phyloP scores from a whole-genome alignment of 225 moss, liverwort and hornwort genomes.

The Antitrichia curtipendula region DNA sequence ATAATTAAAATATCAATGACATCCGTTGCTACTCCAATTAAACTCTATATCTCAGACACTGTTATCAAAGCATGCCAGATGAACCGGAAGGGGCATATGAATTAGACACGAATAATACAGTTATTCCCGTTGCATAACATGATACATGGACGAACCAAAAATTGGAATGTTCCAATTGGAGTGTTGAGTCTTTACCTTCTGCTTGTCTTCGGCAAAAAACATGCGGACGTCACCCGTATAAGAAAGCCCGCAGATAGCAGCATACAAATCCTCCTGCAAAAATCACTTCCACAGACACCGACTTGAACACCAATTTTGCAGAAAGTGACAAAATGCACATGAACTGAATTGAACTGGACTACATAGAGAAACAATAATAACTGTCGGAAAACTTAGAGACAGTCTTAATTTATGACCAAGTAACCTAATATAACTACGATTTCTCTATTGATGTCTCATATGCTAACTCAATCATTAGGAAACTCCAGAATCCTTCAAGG shows the following conservation, averaged over 20 bases:
- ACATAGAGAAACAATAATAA: not conserved
- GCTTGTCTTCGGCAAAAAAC: constrained; percentile 85
- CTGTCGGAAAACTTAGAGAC: not conserved
- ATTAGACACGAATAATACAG: not conserved
- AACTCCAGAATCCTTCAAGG: not conserved
- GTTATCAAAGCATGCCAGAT: not conserved
- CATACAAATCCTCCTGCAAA: constrained; percentile 81
- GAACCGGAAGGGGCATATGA: not conserved
- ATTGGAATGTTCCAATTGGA: not conserved
- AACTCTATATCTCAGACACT: not conserved
- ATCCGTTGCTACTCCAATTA: not conserved
- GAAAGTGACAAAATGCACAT: not conserved
- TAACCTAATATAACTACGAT: not conserved
- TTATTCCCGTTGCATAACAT: not conserved
- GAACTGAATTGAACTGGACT: not conserved
- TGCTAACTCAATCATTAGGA: not conserved
- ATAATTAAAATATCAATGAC: not conserved
- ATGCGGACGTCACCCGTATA: constrained; percentile 89
- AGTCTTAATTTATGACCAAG: not conserved
- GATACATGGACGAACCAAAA: not conserved
- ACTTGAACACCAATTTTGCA: constrained; percentile 3
- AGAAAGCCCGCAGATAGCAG: constrained; percentile 77
- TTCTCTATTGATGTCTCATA: not conserved
- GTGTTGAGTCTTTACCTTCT: constrained; percentile 39
- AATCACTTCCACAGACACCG: not conserved